Percentiles rank a stretch among this genome's conserved stretches.
phyloP scores from a whole-genome alignment of 495 filamentous ascomycete genomes.

The Astrothelium macrocarpum region DNA sequence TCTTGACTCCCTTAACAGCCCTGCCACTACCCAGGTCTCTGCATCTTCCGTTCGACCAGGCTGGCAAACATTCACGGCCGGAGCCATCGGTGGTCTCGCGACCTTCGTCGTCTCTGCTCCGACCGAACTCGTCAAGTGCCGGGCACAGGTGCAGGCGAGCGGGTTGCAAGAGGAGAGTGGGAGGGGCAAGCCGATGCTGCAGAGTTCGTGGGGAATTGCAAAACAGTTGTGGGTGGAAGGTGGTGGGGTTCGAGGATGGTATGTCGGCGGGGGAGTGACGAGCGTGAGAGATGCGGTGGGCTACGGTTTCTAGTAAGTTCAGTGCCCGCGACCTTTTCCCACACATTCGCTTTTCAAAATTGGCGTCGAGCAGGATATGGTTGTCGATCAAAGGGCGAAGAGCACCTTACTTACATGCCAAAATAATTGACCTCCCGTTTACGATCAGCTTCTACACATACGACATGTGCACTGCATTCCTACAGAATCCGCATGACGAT shows the following conservation, averaged over 20 bases:
- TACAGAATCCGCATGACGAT: constrained; percentile 34
- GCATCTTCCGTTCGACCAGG: constrained; percentile 27
- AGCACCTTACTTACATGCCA: no score
- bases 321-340: no score
- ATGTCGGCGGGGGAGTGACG: constrained; percentile 68
- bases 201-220: constrained; percentile 52
- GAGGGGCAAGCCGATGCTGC: no score
- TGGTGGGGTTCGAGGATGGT: constrained; percentile 57
- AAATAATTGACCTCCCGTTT: no score
- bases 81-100: constrained; percentile 65
- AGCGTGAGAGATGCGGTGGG: constrained; percentile 73
- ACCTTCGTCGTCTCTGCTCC: constrained; percentile 75
- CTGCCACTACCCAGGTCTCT: constrained; percentile 26
- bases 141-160: constrained; percentile 52
- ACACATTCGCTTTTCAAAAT: no score
- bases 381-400: no score
- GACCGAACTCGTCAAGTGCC: constrained; percentile 80
- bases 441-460: constrained; percentile 67
- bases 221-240: constrained; percentile 48
- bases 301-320: constrained; percentile 76
- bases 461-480: constrained; percentile 53
- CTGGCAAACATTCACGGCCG: constrained; percentile 60
- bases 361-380: no score
- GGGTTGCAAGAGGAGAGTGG: constrained; percentile 10
- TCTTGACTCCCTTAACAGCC: constrained; percentile 40